phyloP scores from a whole-genome alignment of 768 basidiomycete species.

The Amylocystis lapponica region DNA sequence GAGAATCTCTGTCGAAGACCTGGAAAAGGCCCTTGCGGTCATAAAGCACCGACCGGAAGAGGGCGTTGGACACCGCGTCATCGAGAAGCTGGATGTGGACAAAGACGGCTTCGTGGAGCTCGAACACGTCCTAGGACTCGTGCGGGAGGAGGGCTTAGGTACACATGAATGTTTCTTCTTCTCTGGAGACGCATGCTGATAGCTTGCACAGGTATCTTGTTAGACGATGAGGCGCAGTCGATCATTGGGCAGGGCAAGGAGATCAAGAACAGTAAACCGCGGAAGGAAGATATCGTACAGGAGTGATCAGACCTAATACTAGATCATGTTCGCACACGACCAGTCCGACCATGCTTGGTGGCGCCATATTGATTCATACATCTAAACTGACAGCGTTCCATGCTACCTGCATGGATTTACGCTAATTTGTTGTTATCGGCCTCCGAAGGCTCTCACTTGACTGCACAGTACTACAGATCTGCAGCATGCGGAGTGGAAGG shows the following conservation, averaged over 20 bases:
- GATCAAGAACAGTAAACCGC: conserved; percentile 72
- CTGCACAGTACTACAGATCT: too few relatives aligned
- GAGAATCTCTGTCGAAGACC: conserved; percentile 80
- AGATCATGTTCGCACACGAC: too few relatives aligned
- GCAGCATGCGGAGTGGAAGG: too few relatives aligned
- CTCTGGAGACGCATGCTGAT: neutral
- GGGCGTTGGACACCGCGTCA: conserved; percentile 78
- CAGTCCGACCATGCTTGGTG: too few relatives aligned
- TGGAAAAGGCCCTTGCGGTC: conserved; percentile 85
- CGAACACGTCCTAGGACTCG: conserved; percentile 87
- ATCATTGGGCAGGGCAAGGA: conserved; percentile 82
- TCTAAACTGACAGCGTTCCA: too few relatives aligned
- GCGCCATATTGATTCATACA: too few relatives aligned
- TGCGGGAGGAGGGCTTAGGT: conserved; percentile 85
- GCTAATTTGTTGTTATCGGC: too few relatives aligned
- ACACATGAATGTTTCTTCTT: conserved; percentile 21
- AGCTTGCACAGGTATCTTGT: conserved; percentile 53
- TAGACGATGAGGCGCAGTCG: conserved; percentile 80
- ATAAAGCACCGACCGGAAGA: conserved; percentile 93
- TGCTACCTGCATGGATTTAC: too few relatives aligned
- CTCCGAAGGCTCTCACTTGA: too few relatives aligned
- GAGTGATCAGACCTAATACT: too few relatives aligned
- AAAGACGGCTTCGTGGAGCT: conserved; percentile 94
- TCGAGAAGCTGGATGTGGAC: conserved; percentile 93
- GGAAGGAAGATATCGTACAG: conserved; percentile 94